phyloP scores from a whole-genome alignment of 2,329 filamentous ascomycete genomes.

The Aphanocladium album region DNA sequence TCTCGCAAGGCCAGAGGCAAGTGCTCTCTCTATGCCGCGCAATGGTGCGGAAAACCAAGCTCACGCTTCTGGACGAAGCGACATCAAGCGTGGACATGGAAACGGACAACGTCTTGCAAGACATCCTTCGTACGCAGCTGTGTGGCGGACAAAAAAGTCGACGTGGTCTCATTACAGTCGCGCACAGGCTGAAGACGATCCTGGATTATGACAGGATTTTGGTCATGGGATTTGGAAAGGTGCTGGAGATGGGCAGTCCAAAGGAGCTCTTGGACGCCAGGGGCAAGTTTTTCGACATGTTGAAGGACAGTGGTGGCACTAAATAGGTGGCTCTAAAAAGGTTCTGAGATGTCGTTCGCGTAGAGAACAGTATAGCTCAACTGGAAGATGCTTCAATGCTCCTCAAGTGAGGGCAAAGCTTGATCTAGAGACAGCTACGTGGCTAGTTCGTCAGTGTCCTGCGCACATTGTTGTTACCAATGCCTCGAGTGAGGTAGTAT shows the following conservation, averaged over 20 bases:
- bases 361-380: too few relatives aligned
- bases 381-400: too few relatives aligned
- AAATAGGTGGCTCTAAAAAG: too few relatives aligned
- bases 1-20: slow-evolving; percentile 45
- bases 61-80: slow-evolving; percentile 46
- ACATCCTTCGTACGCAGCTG: slow-evolving; percentile 36
- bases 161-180: slow-evolving; percentile 42
- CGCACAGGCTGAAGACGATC: slow-evolving; percentile 45
- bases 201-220: slow-evolving; percentile 47
- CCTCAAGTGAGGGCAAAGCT: too few relatives aligned
- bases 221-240: slow-evolving; percentile 41
- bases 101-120: slow-evolving; percentile 42
- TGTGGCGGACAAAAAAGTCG: slow-evolving; percentile 24
- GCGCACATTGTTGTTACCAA: neutral
- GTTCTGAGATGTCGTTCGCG: too few relatives aligned
- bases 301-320: neutral
- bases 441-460: too few relatives aligned
- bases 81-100: slow-evolving; percentile 46
- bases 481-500: neutral
- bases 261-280: neutral
- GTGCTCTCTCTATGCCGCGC: slow-evolving; percentile 44
- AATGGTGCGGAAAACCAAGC: slow-evolving; percentile 40
- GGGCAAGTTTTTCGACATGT: neutral
- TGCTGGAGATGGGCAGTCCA: slow-evolving; percentile 26
- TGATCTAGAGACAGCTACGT: too few relatives aligned